Evolutionary conservation across 225 moss, liverwort and hornwort species (phyloP), one percentile per base, ranked within the genome.

Genomic region (Pseudisothecium myosuroides): DNA sequence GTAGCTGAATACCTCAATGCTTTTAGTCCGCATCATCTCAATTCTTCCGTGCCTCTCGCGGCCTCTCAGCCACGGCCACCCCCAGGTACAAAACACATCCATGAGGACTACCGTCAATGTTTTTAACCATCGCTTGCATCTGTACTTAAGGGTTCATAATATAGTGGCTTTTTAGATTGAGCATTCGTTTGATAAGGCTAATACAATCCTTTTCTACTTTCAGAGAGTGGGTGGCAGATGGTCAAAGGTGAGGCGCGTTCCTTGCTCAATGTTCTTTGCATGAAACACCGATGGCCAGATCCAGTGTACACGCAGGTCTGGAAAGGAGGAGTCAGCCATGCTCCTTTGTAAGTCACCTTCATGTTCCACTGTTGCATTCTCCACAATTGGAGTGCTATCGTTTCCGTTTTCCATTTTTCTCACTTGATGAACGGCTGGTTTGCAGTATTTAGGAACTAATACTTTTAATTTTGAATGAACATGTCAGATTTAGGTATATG

Each of bases 401-500:
- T 71, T 63, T 41, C 64, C 18, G 82, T 54, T 64, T 43, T 45
- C 27, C 27, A 10, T 34, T 63, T 66, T 81, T n/a, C 82, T 37
- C 65, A 32, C 32, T 61, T 50, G 50, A 50, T 81, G 60, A 60
- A n/a, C n/a, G n/a, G 39, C 82, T 74, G 55, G 55, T 26, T 75
- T 76, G 63, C 63, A 19, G 52, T 63, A 55, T 34, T 52, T 26
- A 47, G 76, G 81, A 76, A 43, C 56, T 88, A 65, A 83, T 43
- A 43, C 32, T 64, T 83, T 27, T 37, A 37, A 10, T 27, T 58
- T 88, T 29, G 41, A 82, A 66, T 68, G 68, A 34, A 14, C 56
- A 14, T 89, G 62, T 36, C 95, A 98, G 98, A 92, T 98, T 95
- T 81, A 92, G 65, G 27, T 98, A 91, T 31, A 88, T 89, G 89